phyloP scores from a whole-genome alignment of 805 yeast genomes.

The Metschnikowia reukaufii region DNA sequence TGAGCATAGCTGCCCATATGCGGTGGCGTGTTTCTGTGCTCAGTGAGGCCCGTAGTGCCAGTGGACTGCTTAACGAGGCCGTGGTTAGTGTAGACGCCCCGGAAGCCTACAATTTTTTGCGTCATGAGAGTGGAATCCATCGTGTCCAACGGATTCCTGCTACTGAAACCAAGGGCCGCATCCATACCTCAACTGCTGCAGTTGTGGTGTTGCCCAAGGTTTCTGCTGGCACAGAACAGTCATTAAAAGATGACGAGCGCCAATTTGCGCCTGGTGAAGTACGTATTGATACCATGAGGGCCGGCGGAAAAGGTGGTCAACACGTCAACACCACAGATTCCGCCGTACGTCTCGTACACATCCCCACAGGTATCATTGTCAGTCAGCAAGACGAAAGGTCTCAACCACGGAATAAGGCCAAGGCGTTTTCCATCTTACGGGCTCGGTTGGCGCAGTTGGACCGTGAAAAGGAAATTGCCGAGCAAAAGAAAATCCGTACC shows the following conservation, averaged over 20 bases:
- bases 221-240: slow-evolving; percentile 51
- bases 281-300: slow-evolving; percentile 93
- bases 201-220: slow-evolving; percentile 89
- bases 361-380: slow-evolving; percentile 87
- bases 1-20: slow-evolving; percentile 60
- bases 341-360: slow-evolving; percentile 89
- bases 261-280: slow-evolving; percentile 84
- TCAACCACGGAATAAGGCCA: slow-evolving; percentile 91
- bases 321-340: slow-evolving; percentile 97
- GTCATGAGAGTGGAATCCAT: slow-evolving; percentile 94
- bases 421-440: slow-evolving; percentile 79
- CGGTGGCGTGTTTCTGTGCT: slow-evolving; percentile 68
- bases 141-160: slow-evolving; percentile 92
- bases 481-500: slow-evolving; percentile 65
- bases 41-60: slow-evolving; percentile 53
- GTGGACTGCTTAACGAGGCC: slow-evolving; percentile 76
- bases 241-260: slow-evolving; percentile 55
- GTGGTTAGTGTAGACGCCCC: slow-evolving; percentile 65
- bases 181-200: slow-evolving; percentile 95
- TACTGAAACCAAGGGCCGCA: slow-evolving; percentile 90
- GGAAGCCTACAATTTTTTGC: slow-evolving; percentile 70
- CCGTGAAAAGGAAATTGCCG: slow-evolving; percentile 58
- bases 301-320: slow-evolving; percentile 97
- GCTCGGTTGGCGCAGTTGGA: slow-evolving; percentile 84
- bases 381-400: slow-evolving; percentile 94